Evolutionary conservation across 2,329 filamentous ascomycete species (phyloP).

Genomic region (Pleomassaria siparia): DNA sequence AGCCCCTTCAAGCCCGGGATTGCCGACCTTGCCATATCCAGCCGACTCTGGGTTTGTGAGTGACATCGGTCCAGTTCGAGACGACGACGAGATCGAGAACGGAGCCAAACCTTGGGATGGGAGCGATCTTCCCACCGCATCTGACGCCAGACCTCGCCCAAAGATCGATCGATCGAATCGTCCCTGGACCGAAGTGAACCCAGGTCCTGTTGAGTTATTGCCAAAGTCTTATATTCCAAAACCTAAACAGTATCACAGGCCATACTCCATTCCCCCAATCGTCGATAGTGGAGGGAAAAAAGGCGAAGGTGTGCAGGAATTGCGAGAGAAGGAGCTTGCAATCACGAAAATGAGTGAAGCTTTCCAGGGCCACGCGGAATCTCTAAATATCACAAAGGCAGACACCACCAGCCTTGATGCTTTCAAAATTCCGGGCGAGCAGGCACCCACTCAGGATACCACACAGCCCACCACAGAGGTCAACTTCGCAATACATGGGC

Average conservation of each 20-base stretch:
- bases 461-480: neutral
- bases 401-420: neutral
- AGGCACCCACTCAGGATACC: constrained; percentile 13
- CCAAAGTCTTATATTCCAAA: constrained; percentile 30
- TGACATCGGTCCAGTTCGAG: constrained; percentile 68
- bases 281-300: constrained; percentile 15
- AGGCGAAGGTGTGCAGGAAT: neutral
- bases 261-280: constrained; percentile 17
- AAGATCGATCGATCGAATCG: constrained; percentile 22
- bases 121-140: constrained; percentile 19
- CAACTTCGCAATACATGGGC: neutral
- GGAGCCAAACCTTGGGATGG: constrained; percentile 20
- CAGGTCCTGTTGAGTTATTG: constrained; percentile 29
- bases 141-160: constrained; percentile 15
- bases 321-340: neutral
- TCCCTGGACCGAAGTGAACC: constrained; percentile 33
- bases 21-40: constrained; percentile 58
- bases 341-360: neutral
- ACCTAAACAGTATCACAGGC: constrained; percentile 18
- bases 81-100: constrained; percentile 61
- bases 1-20: constrained; percentile 74
- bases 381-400: neutral
- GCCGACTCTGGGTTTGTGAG: constrained; percentile 84
- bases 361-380: neutral
- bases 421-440: constrained; percentile 7